Evolutionary conservation across 2,329 filamentous ascomycete genomes (phyloP).

Genomic region (Aspergillus neoniger): DNA sequence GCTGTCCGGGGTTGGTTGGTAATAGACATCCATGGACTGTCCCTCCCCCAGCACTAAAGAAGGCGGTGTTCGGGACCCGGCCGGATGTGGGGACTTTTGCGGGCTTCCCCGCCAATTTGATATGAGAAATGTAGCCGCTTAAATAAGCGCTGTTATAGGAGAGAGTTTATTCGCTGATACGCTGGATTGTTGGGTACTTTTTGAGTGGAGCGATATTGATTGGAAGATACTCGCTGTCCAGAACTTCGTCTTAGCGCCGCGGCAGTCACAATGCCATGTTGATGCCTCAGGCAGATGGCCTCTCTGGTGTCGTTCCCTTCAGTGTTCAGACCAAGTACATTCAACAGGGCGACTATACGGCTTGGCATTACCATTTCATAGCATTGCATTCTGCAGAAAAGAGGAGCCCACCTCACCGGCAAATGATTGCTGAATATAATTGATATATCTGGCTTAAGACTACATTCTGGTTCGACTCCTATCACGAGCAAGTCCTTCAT

Average conservation of each 20-base stretch:
- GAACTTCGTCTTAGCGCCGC: neutral
- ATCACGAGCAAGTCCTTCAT: too few relatives aligned
- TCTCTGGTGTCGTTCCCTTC: neutral
- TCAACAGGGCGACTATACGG: too few relatives aligned
- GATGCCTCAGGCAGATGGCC: neutral
- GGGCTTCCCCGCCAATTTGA: constrained; percentile 24
- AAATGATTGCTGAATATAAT: too few relatives aligned
- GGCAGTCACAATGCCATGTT: neutral
- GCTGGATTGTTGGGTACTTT: neutral
- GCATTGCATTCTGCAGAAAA: too few relatives aligned
- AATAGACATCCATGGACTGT: neutral
- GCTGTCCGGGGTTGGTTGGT: neutral
- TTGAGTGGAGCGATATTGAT: neutral
- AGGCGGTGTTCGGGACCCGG: constrained; percentile 31
- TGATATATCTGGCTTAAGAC: too few relatives aligned
- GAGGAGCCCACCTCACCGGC: too few relatives aligned
- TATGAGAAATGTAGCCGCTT: neutral
- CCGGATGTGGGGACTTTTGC: constrained; percentile 22
- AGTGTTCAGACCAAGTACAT: too few relatives aligned
- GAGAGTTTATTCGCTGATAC: neutral
- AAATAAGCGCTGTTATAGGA: neutral
- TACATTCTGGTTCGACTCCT: too few relatives aligned
- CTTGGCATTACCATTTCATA: too few relatives aligned
- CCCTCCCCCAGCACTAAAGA: constrained; percentile 18
- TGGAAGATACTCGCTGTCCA: neutral